Evolutionary conservation across 306 rosid species (phyloP), one percentile per base, ranked within the genome.

Genomic region (Canavalia ensiformis): DNA sequence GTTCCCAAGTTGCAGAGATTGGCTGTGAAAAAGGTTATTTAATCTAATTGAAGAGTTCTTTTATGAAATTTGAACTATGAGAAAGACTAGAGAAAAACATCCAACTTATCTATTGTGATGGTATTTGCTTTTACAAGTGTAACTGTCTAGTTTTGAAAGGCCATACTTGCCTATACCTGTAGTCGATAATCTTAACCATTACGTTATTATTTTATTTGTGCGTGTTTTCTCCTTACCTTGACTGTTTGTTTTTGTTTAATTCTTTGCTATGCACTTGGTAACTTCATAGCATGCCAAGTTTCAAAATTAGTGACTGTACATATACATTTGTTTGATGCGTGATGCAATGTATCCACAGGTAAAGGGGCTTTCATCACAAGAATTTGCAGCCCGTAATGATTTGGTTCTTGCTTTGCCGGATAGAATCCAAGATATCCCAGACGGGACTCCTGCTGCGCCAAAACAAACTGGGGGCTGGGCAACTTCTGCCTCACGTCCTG

Each of bases 301-400:
- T 83, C 62, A 1, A 79, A 62, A 2, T 56, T 28, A 71, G 34
- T 45, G 8, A 25, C 31, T 12, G 5, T 33, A 47, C 31, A 58
- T 51, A 3, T 29, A 42, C 44, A 35, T 68, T 68, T 72, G 45
- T 72, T 4, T 35, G 76, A 76, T 79, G 65, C 50, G 7, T 58
- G 66, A 76, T 60, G 3, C 31, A 35, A 65, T 76, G 35, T 68
- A 68, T 72, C 57, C 35, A 56, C 90, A 95, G 99, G 96, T 91
- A 25, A 93, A 92, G 56, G 98, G 99, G 71, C 94, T 95, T 83
- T 89, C 96, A 7, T 79, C 95, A 0, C 97, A 92, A 86, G 99
- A 96, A 88, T 89, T 96, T 88, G 93, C 94, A 58, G 95, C 98
- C 55, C 97, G 99, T 33, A 96, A 96, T 88, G 99, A 96, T 88